These are phyloP conservation scores for Panaeolus cyanescens DNA, from an alignment of 768 basidiomycete genomes.

Conservation along the genomic window DNA sequence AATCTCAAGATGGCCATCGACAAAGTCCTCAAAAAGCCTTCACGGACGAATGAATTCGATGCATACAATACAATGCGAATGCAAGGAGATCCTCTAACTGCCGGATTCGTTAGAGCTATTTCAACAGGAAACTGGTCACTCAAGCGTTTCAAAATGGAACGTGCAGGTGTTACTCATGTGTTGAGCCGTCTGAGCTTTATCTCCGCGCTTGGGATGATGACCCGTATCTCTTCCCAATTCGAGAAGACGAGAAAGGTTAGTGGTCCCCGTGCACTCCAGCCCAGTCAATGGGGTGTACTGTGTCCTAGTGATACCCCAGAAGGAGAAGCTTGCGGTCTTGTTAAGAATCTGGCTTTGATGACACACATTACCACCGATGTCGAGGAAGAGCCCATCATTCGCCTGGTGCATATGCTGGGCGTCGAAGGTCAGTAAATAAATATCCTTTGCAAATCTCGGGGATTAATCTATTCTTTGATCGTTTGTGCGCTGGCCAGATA, in stretches of 20 bases:
- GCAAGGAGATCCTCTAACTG: constrained; percentile 94
- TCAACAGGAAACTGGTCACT: constrained; percentile 99
- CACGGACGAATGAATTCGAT: constrained; percentile 92
- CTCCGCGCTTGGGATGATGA: constrained; percentile 99
- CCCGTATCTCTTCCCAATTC: constrained; percentile 96
- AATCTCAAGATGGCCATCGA: constrained; percentile 95
- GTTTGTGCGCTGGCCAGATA: constrained; percentile 54
- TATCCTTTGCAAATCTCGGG: not conserved
- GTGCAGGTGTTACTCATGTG: constrained; percentile 98
- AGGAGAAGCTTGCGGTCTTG: constrained; percentile 98
- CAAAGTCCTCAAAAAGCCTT: constrained; percentile 95
- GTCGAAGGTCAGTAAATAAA: constrained; percentile 80
- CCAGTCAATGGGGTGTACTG: constrained; percentile 98
- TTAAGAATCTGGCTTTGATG: constrained; percentile 99
- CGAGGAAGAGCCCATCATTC: constrained; percentile 91
- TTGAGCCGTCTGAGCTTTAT: constrained; percentile 95
- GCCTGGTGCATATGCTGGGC: constrained; percentile 91
- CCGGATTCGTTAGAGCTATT: constrained; percentile 95
- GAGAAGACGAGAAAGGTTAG: constrained; percentile 99
- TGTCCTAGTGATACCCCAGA: constrained; percentile 99
- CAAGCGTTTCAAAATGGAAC: constrained; percentile 99
- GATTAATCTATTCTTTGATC: not conserved
- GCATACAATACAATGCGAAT: constrained; percentile 94
- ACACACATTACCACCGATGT: constrained; percentile 99
- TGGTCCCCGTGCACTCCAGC: constrained; percentile 94